Conservation (phyloP, 2,329 filamentous ascomycete species). For the Neoarthrinium moseri region DNA sequence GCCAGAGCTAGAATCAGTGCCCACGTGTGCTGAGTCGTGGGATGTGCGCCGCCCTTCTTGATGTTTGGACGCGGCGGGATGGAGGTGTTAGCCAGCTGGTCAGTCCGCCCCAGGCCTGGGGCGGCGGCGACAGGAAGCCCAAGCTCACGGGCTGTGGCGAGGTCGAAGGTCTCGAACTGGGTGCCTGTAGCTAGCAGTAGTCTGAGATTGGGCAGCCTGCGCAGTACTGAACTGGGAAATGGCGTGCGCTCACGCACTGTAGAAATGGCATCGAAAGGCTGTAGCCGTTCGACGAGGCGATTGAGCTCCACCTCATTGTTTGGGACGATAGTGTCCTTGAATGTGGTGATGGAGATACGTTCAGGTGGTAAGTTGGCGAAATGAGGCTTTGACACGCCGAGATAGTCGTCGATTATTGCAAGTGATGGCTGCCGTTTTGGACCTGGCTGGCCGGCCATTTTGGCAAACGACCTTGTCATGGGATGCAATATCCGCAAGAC, state of each 20-base stretch:
- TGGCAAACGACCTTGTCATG: too few species aligned
- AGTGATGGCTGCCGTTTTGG: too few species aligned
- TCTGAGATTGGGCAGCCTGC: slow-evolving; percentile 60
- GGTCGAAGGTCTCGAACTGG: slow-evolving; percentile 60
- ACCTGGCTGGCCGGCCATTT: too few species aligned
- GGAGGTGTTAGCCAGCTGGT: slow-evolving; percentile 8
- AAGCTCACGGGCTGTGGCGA: slow-evolving; percentile 45
- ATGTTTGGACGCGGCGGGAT: slow-evolving; percentile 19
- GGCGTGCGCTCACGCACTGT: slow-evolving; percentile 67
- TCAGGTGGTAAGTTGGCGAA: slow-evolving; percentile 1
- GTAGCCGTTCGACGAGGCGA: slow-evolving; percentile 49
- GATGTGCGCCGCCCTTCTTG: slow-evolving; percentile 34
- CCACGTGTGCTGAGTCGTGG: slow-evolving; percentile 56
- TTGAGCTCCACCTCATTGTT: slow-evolving; percentile 20
- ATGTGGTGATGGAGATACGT: slow-evolving; percentile 37
- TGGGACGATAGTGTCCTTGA: slow-evolving; percentile 52
- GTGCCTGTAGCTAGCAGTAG: slow-evolving; percentile 61
- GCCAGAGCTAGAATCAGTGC: slow-evolving; percentile 57
- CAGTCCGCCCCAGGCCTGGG: slow-evolving; percentile 29
- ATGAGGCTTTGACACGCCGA: neutral
- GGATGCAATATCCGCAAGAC: too few species aligned
- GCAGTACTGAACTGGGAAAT: slow-evolving; percentile 53
- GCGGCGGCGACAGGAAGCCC: slow-evolving; percentile 53
- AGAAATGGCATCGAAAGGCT: slow-evolving; percentile 54
- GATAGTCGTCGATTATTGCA: neutral